A percentile compares a stretch with the other conserved stretches of the same genome.
These are phyloP conservation scores for Biscutella laevigata DNA, from an alignment of 441 rosid species.

Conservation along the genomic window DNA sequence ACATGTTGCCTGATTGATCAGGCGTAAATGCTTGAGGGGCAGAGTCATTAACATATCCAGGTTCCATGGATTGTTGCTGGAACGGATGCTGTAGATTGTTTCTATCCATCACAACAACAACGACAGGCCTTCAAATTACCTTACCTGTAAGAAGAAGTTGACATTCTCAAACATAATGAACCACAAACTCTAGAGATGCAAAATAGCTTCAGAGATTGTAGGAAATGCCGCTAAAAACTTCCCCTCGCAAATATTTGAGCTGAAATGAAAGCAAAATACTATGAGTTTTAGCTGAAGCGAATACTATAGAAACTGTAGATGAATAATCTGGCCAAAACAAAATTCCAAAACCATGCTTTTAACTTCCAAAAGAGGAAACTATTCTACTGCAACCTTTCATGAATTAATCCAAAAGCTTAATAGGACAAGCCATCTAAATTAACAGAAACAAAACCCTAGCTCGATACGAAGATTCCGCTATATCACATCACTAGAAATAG, in stretches of 20 bases:
- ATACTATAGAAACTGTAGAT: conserved; percentile 20
- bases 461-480: no score
- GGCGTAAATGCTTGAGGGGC: conserved; percentile 41
- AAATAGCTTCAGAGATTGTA: conserved; percentile 19
- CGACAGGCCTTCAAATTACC: conserved; percentile 5
- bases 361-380: no score
- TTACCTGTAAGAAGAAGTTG: conserved; percentile 12
- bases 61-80: conserved; percentile 39
- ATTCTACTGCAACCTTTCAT: conserved; percentile 11
- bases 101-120: conserved; percentile 45
- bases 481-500: neutral
- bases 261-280: conserved; percentile 5
- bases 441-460: no score
- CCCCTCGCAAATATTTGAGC: conserved; percentile 11
- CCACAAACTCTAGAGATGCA: conserved; percentile 5
- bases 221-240: conserved; percentile 7
- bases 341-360: conserved; percentile 23
- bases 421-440: no score
- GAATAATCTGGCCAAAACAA: conserved; percentile 10
- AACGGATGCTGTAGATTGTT: conserved; percentile 38
- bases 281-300: conserved; percentile 9
- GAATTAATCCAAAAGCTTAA: conserved; percentile 12
- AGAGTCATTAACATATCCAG: conserved; percentile 42
- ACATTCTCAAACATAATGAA: conserved; percentile 14
- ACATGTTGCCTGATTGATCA: conserved; percentile 34